A percentile compares a stretch with the other conserved stretches of the same genome.
phyloP scores from a whole-genome alignment of 345 rosid species.

The Syzygium grande region DNA sequence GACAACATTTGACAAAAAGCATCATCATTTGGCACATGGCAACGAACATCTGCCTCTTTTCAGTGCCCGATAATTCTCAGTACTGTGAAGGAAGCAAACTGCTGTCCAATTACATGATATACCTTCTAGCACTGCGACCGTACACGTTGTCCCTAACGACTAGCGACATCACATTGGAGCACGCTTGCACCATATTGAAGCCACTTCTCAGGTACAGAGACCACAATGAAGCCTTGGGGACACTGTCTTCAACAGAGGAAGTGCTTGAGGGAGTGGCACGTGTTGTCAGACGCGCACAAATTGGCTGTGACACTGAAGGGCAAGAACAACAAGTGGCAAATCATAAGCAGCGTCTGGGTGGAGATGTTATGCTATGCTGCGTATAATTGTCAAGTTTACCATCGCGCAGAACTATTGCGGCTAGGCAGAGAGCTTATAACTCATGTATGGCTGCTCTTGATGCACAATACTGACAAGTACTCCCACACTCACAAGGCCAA shows the following conservation, averaged over 20 bases:
- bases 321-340: neutral
- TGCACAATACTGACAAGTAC: neutral
- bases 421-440: neutral
- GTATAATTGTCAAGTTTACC: neutral
- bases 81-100: neutral
- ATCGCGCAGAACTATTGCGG: neutral
- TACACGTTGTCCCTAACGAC: neutral
- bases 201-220: neutral
- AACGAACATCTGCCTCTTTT: neutral
- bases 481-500: neutral
- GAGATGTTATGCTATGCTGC: neutral
- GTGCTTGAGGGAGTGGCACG: neutral
- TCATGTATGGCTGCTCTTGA: neutral
- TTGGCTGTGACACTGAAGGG: neutral
- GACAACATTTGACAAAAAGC: neutral
- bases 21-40: slow-evolving; percentile 5
- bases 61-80: neutral
- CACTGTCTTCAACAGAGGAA: neutral
- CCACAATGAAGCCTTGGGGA: neutral
- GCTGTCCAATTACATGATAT: slow-evolving; percentile 1
- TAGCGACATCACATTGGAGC: neutral
- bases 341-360: neutral
- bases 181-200: neutral
- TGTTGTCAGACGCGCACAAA: neutral
- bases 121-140: slow-evolving; percentile 2